Conservation (phyloP, 2,329 filamentous ascomycete species). For the Helotiales sp. region DNA sequence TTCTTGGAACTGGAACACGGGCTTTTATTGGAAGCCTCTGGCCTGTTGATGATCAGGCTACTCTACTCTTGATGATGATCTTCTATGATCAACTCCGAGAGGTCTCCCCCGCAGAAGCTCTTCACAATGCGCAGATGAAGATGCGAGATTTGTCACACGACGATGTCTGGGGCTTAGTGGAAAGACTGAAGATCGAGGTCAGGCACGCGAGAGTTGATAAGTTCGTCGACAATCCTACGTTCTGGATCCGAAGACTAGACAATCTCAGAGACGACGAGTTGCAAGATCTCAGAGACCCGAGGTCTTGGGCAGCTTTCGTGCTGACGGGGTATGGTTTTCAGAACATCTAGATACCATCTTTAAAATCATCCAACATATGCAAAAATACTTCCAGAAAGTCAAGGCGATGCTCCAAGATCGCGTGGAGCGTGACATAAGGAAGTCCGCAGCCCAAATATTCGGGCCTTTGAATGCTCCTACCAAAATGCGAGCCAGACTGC, state of each 20-base stretch:
- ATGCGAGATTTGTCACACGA: slow-evolving; percentile 8
- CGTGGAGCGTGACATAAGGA: too few species aligned
- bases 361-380: not conserved
- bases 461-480: too few species aligned
- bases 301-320: slow-evolving; percentile 11
- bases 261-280: slow-evolving; percentile 8
- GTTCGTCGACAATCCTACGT: slow-evolving; percentile 13
- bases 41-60: slow-evolving; percentile 13
- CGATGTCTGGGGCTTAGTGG: slow-evolving; percentile 8
- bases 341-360: not conserved
- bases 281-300: slow-evolving; percentile 7
- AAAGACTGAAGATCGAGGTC: slow-evolving; percentile 4
- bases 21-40: slow-evolving; percentile 14
- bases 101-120: slow-evolving; percentile 8
- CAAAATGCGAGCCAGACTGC: not conserved
- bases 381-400: too few species aligned
- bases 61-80: slow-evolving; percentile 15
- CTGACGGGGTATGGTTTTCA: slow-evolving; percentile 15
- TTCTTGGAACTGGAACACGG: slow-evolving; percentile 4
- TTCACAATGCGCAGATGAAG: slow-evolving; percentile 8
- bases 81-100: slow-evolving; percentile 3
- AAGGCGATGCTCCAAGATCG: not conserved
- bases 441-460: too few species aligned
- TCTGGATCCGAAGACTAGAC: slow-evolving; percentile 16
- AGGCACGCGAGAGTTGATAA: slow-evolving; percentile 8